Evolutionary conservation across 148 eudicot species (phyloP).

Genomic region (Nepenthes gracilis): DNA sequence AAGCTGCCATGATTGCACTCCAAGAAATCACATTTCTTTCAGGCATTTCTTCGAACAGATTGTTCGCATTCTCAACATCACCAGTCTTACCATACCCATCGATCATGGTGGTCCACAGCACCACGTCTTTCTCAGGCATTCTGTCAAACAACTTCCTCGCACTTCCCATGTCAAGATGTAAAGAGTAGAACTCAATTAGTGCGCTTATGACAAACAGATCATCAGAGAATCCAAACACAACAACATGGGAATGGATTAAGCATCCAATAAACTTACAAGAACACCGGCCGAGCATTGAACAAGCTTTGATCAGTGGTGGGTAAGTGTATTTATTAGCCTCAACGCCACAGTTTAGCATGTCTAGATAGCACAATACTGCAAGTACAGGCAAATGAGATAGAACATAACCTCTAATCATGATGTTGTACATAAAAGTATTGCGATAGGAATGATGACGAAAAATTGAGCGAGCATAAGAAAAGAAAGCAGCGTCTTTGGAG

Average conservation of each 20-base stretch:
- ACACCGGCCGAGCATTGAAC: slow-evolving; percentile 7
- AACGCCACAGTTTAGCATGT: slow-evolving; percentile 18
- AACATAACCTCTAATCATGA: slow-evolving; percentile 24
- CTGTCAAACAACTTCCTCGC: slow-evolving; percentile 27
- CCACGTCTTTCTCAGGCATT: slow-evolving; percentile 34
- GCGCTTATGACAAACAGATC: slow-evolving; percentile 25
- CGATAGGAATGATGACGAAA: slow-evolving; percentile 14
- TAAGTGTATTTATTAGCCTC: slow-evolving; percentile 24
- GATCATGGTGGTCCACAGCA: slow-evolving; percentile 28
- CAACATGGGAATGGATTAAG: slow-evolving; percentile 21
- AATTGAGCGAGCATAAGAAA: slow-evolving; percentile 16
- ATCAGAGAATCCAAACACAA: slow-evolving; percentile 16
- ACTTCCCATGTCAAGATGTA: slow-evolving; percentile 11
- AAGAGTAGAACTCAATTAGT: slow-evolving; percentile 22
- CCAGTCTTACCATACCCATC: slow-evolving; percentile 33
- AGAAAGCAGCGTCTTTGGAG: slow-evolving; percentile 16
- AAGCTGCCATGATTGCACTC: slow-evolving; percentile 33
- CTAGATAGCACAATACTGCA: slow-evolving; percentile 8
- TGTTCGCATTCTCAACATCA: slow-evolving; percentile 19
- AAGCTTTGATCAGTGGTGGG: slow-evolving; percentile 27
- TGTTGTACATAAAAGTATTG: slow-evolving; percentile 28
- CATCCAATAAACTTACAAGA: slow-evolving; percentile 9
- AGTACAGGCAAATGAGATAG: slow-evolving; percentile 2
- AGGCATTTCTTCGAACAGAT: slow-evolving; percentile 28
- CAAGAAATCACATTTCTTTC: slow-evolving; percentile 30